A percentile compares a stretch with the other conserved stretches of the same genome.
Evolutionary conservation across 2,329 filamentous ascomycete species (phyloP).

Genomic region (Colletotrichum higginsianum): DNA sequence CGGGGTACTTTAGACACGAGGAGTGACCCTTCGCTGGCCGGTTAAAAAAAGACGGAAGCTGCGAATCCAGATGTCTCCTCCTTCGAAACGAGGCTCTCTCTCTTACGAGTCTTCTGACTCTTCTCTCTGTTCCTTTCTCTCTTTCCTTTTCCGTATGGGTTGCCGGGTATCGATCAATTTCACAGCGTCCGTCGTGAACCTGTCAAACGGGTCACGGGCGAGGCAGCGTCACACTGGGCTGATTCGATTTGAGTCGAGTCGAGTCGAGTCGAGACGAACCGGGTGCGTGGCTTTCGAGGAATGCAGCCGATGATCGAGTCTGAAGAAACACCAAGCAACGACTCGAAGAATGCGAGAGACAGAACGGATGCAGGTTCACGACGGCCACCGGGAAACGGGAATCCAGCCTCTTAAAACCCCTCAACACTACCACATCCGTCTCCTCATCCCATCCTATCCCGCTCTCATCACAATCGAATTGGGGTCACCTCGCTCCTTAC

Average conservation of each 20-base stretch:
- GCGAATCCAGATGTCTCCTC: neutral
- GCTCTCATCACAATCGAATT: conserved; percentile 13
- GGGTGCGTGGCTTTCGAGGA: neutral
- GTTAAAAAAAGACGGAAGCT: conserved; percentile 26
- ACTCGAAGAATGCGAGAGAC: neutral
- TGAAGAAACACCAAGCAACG: conserved; percentile 31
- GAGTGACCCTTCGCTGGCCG: conserved; percentile 19
- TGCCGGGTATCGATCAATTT: conserved; percentile 18
- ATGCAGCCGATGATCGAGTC: conserved; percentile 4
- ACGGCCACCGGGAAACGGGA: conserved; percentile 22
- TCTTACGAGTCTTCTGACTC: neutral
- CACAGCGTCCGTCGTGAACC: neutral
- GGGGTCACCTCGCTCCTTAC: neutral
- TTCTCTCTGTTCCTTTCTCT: neutral
- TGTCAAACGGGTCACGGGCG: neutral
- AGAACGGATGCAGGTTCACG: neutral
- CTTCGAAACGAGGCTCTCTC: neutral
- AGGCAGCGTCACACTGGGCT: neutral
- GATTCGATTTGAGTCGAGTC: neutral
- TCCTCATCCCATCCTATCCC: conserved; percentile 14
- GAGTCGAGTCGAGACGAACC: neutral
- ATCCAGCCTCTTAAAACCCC: conserved; percentile 35
- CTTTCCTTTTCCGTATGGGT: neutral
- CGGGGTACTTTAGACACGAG: neutral
- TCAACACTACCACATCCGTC: neutral